phyloP scores from a whole-genome alignment of 768 basidiomycete species.

The Scleroderma citrinum region DNA sequence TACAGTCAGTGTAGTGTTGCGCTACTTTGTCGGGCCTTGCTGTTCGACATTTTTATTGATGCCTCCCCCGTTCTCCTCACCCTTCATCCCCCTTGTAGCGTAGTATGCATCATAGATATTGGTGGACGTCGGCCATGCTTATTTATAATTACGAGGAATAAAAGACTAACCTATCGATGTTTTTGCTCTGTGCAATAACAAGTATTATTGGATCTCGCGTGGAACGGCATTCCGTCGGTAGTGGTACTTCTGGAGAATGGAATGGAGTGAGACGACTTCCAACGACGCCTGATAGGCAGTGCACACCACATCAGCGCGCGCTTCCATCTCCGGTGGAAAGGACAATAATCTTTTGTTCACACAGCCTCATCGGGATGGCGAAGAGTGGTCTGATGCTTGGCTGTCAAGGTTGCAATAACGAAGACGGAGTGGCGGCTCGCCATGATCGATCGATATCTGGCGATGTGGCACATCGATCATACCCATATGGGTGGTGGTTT shows the following conservation, averaged over 20 bases:
- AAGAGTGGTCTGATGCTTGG: neutral
- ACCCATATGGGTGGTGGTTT: neutral
- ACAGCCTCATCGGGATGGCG: neutral
- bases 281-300: neutral
- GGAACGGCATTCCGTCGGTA: neutral
- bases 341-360: neutral
- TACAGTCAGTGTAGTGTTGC: conserved; percentile 3
- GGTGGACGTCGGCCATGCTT: conserved; percentile 10
- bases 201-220: neutral
- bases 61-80: neutral
- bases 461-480: neutral
- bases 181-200: neutral
- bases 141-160: conserved; percentile 12
- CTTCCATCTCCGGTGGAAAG: neutral
- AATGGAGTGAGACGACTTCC: neutral
- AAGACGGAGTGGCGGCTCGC: neutral
- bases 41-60: neutral
- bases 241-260: neutral
- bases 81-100: conserved; percentile 9
- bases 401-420: neutral
- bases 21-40: neutral
- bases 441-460: neutral
- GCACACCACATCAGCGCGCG: neutral
- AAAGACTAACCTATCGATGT: conserved; percentile 1
- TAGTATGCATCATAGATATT: conserved; percentile 13